Evolutionary conservation across 108 stramenopile genomes (phyloP).

Genomic region (Cyclotella cryptica): DNA sequence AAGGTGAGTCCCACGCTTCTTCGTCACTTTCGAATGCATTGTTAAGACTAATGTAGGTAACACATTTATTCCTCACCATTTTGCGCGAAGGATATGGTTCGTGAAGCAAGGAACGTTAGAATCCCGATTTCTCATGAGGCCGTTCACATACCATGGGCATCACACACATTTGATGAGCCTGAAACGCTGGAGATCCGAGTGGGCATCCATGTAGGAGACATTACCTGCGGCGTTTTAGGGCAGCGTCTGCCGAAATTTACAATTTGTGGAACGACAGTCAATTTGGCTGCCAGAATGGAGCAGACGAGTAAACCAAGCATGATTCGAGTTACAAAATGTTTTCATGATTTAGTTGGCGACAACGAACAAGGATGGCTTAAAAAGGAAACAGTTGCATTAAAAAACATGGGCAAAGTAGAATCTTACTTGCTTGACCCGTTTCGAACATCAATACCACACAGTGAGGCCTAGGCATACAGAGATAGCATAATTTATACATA

Average conservation of each 20-base stretch:
- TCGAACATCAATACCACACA: background rate
- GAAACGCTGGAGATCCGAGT: slow-evolving; percentile 45
- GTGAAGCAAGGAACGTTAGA: slow-evolving; percentile 8
- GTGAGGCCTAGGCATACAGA: background rate
- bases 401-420: slow-evolving; percentile 41
- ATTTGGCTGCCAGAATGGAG: slow-evolving; percentile 51
- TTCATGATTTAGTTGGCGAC: slow-evolving; percentile 32
- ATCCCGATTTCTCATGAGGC: slow-evolving; percentile 7
- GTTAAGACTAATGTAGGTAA: too few relatives aligned
- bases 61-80: too few relatives aligned
- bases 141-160: slow-evolving; percentile 9
- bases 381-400: slow-evolving; percentile 19
- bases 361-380: slow-evolving; percentile 27
- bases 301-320: slow-evolving; percentile 33
- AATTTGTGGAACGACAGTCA: slow-evolving; percentile 34
- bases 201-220: slow-evolving; percentile 47
- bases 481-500: background rate
- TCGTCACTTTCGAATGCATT: too few relatives aligned
- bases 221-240: slow-evolving; percentile 47
- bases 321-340: slow-evolving; percentile 38
- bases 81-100: slow-evolving; percentile 3
- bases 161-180: background rate
- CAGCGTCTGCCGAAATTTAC: slow-evolving; percentile 49
- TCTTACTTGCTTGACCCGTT: slow-evolving; percentile 43
- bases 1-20: background rate